These are phyloP conservation scores for Phaseolus lunatus DNA, from an alignment of 306 rosid genomes.

Conservation along the genomic window DNA sequence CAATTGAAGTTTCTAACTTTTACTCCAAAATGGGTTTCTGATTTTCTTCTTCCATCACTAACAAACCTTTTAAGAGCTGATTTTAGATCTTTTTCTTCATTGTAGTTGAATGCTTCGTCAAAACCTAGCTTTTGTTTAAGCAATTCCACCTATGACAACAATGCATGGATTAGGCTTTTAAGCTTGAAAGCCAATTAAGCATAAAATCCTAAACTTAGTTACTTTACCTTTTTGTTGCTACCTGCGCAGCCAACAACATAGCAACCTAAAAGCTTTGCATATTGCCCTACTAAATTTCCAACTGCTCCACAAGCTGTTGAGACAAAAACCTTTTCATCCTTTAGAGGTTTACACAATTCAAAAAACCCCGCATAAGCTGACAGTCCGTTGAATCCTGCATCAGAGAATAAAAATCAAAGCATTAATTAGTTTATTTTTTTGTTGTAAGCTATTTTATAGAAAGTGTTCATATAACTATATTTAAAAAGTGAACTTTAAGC, in stretches of 20 bases:
- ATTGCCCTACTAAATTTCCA: conserved; percentile 78
- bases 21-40: not conserved
- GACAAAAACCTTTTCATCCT: conserved; percentile 78
- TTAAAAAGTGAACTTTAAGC: no score
- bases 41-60: no score
- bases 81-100: conserved; percentile 67
- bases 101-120: conserved; percentile 89
- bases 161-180: not conserved
- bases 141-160: conserved; percentile 55
- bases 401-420: no score
- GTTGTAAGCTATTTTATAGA: no score
- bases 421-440: no score
- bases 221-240: conserved; percentile 65
- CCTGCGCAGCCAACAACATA: conserved; percentile 86
- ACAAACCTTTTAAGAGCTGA: conserved; percentile 65
- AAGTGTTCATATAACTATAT: no score
- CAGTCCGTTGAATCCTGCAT: conserved; percentile 67
- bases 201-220: not conserved
- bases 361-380: conserved; percentile 79
- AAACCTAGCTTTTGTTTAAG: conserved; percentile 74
- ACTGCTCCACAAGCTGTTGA: conserved; percentile 79
- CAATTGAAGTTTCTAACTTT: not conserved
- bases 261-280: conserved; percentile 77
- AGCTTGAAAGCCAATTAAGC: not conserved
- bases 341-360: conserved; percentile 61